Conservation (phyloP, 2,329 filamentous ascomycete genomes). For the Sporothrix phasma region DNA sequence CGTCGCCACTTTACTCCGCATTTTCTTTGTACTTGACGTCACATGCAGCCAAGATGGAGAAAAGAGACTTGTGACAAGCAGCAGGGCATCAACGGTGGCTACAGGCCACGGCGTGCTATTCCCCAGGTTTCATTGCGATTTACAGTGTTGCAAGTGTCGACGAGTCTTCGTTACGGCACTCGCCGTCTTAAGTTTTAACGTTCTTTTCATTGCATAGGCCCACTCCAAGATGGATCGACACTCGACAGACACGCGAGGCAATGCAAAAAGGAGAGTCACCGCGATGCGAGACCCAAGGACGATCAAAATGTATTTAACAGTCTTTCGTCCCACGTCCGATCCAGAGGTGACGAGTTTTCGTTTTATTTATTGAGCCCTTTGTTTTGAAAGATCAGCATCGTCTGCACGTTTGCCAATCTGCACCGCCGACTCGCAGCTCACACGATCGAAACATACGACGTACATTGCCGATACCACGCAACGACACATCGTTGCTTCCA, state of each 20-base stretch:
- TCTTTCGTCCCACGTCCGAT: neutral
- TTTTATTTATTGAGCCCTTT: neutral
- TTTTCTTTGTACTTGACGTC: neutral
- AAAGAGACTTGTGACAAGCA: neutral
- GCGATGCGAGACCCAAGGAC: neutral
- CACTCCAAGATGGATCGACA: neutral
- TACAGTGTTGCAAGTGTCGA: neutral
- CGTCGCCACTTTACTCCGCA: constrained; percentile 1
- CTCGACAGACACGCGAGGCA: neutral
- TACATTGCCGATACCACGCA: neutral
- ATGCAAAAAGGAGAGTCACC: neutral
- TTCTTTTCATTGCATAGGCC: neutral
- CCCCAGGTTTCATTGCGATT: constrained; percentile 1
- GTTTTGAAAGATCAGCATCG: neutral
- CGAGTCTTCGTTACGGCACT: neutral
- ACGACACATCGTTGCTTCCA: neutral
- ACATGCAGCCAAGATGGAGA: neutral
- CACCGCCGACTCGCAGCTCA: neutral
- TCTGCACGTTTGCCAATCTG: neutral
- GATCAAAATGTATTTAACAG: neutral
- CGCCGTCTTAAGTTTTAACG: neutral
- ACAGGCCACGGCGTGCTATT: neutral
- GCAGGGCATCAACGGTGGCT: neutral
- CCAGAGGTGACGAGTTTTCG: neutral
- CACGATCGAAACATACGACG: neutral